Evolutionary conservation across 148 eudicot genomes (phyloP).

Genomic region (Amaranthus cruentus): DNA sequence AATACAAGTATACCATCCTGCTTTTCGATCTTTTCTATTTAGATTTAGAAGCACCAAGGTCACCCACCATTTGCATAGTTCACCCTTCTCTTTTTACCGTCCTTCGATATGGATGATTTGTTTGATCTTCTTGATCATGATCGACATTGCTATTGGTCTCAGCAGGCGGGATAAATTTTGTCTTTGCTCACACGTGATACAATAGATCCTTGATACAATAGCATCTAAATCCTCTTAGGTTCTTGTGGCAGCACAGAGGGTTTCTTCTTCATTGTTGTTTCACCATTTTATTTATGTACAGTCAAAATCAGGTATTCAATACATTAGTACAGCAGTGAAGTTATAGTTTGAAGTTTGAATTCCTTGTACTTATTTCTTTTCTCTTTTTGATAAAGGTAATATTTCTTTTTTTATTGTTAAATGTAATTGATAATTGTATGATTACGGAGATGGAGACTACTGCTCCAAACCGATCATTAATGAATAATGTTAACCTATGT

Average conservation of each 20-base stretch:
- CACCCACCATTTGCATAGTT: background rate
- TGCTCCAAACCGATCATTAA: too few relatives aligned
- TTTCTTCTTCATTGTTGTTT: background rate
- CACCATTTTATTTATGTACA: slow-evolving; percentile 7
- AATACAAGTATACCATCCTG: slow-evolving; percentile 3
- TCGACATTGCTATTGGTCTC: background rate
- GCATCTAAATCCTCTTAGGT: background rate
- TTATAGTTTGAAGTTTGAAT: background rate
- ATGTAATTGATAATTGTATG: too few relatives aligned
- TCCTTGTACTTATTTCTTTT: background rate
- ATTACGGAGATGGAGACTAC: too few relatives aligned
- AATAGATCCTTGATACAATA: background rate
- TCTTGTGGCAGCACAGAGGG: background rate
- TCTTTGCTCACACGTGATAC: background rate
- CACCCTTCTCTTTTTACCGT: background rate
- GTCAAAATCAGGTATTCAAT: background rate
- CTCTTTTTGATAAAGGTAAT: background rate
- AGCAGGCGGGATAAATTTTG: background rate
- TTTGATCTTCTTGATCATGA: background rate
- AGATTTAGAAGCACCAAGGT: background rate
- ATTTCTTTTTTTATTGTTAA: too few relatives aligned
- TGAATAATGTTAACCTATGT: too few relatives aligned
- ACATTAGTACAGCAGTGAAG: background rate
- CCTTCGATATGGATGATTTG: background rate
- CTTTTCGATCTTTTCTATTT: background rate